Base-by-base conservation (phyloP, 1,284 basidiomycete species). In the Fomitiporia mediterranea region DNA sequence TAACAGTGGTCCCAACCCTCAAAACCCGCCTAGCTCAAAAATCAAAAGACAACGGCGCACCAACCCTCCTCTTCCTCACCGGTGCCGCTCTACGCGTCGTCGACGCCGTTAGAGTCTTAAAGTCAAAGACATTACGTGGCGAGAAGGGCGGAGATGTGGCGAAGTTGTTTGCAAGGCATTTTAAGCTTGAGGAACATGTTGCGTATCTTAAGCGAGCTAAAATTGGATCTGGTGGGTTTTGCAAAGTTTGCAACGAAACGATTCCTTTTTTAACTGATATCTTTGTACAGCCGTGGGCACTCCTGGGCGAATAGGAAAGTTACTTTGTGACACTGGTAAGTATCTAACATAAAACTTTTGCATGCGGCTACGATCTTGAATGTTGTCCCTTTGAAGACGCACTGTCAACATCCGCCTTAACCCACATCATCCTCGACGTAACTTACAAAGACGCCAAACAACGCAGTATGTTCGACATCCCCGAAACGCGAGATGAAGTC, bases 111-210 rank as follows among this genome's bases (percentile, higher is more conserved):
- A 76, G 90, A 56, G 72, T 82, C 50, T 74, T 92, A 59, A 88
- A 80, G 68, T 79, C 82, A 69, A 84, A 78, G 67, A 79, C 72
- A 59, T 73, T 91, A 57, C 73, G 83, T 63, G 83, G 86, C 52
- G 82, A 89, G 51, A 91, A 89, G 68, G 83, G 89, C 56, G 88
- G 86, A 27, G 88, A 91, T 60, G 82, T 92, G 39, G 90, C 86
- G 28, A 94, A 94, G 67, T 76, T 91, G 32, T 94, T 94, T 64
- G 88, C 91, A 43, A 90, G 84, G 69, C 91, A 94, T 67, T 83
- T 91, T 71, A 93, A 91, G 71, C 74, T 94, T 42, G 74, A 83
- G 53, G 86, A 92, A 58, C 91, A 94, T 66, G 81, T 86, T 63
- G 72, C 79, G 17, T 89, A 90, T 71, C 74, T 94, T 62, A 78